phyloP scores from a whole-genome alignment of 2,329 filamentous ascomycete genomes.

The Phaeophleospora eucalypticola region DNA sequence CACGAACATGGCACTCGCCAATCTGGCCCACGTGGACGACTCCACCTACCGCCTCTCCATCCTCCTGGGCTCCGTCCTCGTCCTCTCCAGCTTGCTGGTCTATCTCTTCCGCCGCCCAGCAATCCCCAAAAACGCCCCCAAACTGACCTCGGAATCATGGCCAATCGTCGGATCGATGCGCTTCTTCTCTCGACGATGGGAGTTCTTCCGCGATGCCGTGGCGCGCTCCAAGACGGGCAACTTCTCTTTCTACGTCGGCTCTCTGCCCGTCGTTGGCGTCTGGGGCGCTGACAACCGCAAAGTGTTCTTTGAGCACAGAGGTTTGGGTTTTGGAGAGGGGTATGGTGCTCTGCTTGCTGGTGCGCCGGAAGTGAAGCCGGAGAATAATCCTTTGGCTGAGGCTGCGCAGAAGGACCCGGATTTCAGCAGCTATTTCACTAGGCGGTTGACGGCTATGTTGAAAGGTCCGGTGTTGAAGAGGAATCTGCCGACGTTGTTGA shows the following conservation, averaged over 20 bases:
- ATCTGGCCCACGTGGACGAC: not conserved
- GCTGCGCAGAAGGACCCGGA: slow-evolving; percentile 9
- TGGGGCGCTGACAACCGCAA: slow-evolving; percentile 34
- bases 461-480: slow-evolving; percentile 26
- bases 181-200: slow-evolving; percentile 47
- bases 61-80: slow-evolving; percentile 11
- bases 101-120: slow-evolving; percentile 21
- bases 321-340: slow-evolving; percentile 44
- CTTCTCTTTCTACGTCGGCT: slow-evolving; percentile 49
- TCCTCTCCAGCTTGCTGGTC: slow-evolving; percentile 14
- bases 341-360: slow-evolving; percentile 32
- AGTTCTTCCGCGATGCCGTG: slow-evolving; percentile 40
- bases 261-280: slow-evolving; percentile 44
- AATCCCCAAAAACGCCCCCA: slow-evolving; percentile 27
- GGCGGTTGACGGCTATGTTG: slow-evolving; percentile 24
- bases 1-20: slow-evolving; percentile 7
- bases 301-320: slow-evolving; percentile 45
- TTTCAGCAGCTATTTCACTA: slow-evolving; percentile 24
- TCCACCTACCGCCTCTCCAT: slow-evolving; percentile 4
- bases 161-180: slow-evolving; percentile 44
- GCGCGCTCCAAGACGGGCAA: slow-evolving; percentile 37
- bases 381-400: slow-evolving; percentile 19
- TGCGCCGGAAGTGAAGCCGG: slow-evolving; percentile 31
- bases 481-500: slow-evolving; percentile 41
- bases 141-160: slow-evolving; percentile 22